These are phyloP conservation scores for Leccinum boreale DNA, from an alignment of 768 basidiomycete species.

Conservation along the genomic window DNA sequence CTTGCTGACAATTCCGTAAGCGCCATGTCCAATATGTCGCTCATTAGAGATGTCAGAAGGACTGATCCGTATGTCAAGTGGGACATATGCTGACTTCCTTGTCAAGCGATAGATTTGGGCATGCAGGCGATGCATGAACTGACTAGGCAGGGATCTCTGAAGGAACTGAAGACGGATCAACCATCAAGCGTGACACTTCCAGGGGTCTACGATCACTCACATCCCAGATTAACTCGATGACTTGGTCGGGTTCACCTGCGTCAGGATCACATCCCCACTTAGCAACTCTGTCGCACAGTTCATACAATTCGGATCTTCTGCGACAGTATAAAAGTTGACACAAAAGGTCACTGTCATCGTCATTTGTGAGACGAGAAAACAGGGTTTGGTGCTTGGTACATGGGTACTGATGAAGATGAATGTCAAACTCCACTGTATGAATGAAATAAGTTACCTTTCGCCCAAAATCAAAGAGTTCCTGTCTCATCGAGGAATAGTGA, in stretches of 20 bases:
- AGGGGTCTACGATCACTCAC: slow-evolving; percentile 8
- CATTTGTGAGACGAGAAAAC: background rate
- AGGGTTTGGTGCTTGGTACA: slow-evolving; percentile 14
- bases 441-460: slow-evolving; percentile 3
- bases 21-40: slow-evolving; percentile 10
- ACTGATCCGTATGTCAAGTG: slow-evolving; percentile 13
- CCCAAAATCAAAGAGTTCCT: slow-evolving; percentile 9
- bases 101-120: slow-evolving; percentile 27
- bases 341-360: slow-evolving; percentile 17
- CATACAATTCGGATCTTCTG: slow-evolving; percentile 13
- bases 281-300: background rate
- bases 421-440: background rate
- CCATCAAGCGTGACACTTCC: background rate
- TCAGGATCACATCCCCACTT: background rate
- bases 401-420: slow-evolving; percentile 3
- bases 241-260: slow-evolving; percentile 13
- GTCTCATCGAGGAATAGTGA: slow-evolving; percentile 14
- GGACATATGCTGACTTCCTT: slow-evolving; percentile 27
- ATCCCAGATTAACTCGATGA: slow-evolving; percentile 24
- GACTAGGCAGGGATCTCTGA: background rate
- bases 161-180: slow-evolving; percentile 13
- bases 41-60: background rate
- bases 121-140: slow-evolving; percentile 12
- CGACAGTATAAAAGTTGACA: slow-evolving; percentile 20
- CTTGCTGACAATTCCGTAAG: slow-evolving; percentile 19